These are phyloP conservation scores for Saccharomyces hybrid DNA, from an alignment of 1,139 yeast species.

Conservation along the genomic window DNA sequence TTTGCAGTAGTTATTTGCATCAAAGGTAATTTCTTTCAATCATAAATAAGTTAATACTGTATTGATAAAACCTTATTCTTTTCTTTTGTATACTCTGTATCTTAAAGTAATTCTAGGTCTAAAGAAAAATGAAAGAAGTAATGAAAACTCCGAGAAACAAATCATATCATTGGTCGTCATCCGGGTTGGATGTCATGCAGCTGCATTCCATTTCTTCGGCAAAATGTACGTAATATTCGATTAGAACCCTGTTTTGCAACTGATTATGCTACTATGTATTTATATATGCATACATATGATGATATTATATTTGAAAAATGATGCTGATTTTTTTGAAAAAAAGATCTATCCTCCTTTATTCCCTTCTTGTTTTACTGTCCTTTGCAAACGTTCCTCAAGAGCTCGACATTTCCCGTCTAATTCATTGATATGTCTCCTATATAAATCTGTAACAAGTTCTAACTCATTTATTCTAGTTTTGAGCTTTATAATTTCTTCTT, in stretches of 20 bases:
- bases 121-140: neutral
- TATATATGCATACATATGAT: neutral
- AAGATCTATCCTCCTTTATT: neutral
- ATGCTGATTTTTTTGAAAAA: neutral
- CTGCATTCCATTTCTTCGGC: neutral
- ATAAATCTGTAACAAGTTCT: slow-evolving; percentile 81
- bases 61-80: neutral
- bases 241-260: neutral
- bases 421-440: slow-evolving; percentile 73
- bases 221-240: neutral
- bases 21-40: slow-evolving; percentile 62
- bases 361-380: neutral
- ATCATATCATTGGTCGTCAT: neutral
- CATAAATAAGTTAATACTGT: slow-evolving; percentile 43
- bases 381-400: neutral
- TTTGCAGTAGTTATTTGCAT: slow-evolving; percentile 39
- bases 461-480: slow-evolving; percentile 80
- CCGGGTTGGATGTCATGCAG: neutral
- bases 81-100: slow-evolving; percentile 1
- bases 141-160: neutral
- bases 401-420: slow-evolving; percentile 41
- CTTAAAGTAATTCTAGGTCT: neutral
- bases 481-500: slow-evolving; percentile 46
- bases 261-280: neutral
- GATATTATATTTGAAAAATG: neutral